Evolutionary conservation across 1,139 yeast genomes (phyloP).

Genomic region (Sugiyamaella grinbergsii): DNA sequence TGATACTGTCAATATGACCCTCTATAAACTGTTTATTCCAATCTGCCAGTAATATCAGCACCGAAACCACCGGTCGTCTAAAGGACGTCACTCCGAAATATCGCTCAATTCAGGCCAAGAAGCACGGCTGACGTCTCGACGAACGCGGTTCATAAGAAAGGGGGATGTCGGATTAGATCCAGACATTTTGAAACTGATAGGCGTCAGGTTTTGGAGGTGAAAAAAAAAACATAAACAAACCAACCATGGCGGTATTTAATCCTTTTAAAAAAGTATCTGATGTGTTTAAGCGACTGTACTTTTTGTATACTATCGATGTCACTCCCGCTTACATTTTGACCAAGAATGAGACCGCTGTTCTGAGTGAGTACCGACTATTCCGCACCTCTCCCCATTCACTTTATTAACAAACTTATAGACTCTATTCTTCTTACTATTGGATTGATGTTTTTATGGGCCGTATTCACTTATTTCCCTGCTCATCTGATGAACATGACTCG

Average conservation of each 20-base stretch:
- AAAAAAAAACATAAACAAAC: neutral
- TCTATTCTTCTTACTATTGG: conserved; percentile 23
- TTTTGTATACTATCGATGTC: conserved; percentile 31
- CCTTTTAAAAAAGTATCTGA: conserved; percentile 9
- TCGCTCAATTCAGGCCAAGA: no score
- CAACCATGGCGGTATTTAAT: neutral
- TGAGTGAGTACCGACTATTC: conserved; percentile 29
- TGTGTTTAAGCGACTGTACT: conserved; percentile 23
- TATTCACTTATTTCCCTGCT: conserved; percentile 34
- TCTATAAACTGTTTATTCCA: no score
- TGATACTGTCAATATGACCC: no score
- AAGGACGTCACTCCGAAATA: no score
- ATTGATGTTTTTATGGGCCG: conserved; percentile 29
- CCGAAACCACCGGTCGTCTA: no score
- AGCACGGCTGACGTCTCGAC: no score
- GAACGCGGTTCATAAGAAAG: no score
- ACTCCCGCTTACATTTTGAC: conserved; percentile 37
- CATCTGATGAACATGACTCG: conserved; percentile 30
- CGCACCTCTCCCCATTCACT: neutral
- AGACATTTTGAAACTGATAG: no score
- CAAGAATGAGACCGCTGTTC: conserved; percentile 27
- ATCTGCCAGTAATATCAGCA: no score
- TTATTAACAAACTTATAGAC: conserved; percentile 21
- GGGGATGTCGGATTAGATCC: no score
- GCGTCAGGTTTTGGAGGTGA: no score